A percentile compares a stretch with the other conserved stretches of the same genome.
These are phyloP conservation scores for Coffea canephora DNA, from an alignment of 257 asterid species.

Conservation along the genomic window DNA sequence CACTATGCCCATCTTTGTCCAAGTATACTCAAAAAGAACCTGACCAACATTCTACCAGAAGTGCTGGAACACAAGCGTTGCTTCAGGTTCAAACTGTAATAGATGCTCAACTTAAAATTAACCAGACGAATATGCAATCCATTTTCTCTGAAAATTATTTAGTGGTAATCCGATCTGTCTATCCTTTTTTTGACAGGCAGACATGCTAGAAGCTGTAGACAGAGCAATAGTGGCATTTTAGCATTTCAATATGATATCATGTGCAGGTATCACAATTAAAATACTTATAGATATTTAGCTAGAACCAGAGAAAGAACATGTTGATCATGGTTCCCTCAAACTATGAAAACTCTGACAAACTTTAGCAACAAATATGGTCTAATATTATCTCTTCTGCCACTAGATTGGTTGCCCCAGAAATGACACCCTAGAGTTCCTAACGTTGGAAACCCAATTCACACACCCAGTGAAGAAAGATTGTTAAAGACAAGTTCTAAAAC, in stretches of 20 bases:
- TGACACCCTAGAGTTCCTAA: neutral
- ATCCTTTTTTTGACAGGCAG: no score
- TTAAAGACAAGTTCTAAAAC: neutral
- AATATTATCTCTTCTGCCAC: neutral
- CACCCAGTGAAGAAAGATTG: neutral
- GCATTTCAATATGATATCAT: neutral
- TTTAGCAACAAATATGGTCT: neutral
- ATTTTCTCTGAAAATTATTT: neutral
- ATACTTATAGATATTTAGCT: neutral
- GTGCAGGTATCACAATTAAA: neutral
- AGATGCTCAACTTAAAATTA: neutral
- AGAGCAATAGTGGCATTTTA: neutral
- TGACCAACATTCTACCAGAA: neutral
- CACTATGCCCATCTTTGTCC: neutral
- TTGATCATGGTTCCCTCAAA: neutral
- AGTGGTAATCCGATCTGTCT: neutral
- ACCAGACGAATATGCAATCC: no score
- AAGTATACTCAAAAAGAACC: neutral
- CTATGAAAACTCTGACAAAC: neutral
- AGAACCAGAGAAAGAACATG: neutral
- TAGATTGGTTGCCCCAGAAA: neutral
- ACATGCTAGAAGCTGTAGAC: neutral
- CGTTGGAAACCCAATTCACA: neutral
- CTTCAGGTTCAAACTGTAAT: neutral
- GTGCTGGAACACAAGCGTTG: neutral